These are phyloP conservation scores for Camelina neglecta DNA, from an alignment of 345 rosid genomes.

Conservation along the genomic window DNA sequence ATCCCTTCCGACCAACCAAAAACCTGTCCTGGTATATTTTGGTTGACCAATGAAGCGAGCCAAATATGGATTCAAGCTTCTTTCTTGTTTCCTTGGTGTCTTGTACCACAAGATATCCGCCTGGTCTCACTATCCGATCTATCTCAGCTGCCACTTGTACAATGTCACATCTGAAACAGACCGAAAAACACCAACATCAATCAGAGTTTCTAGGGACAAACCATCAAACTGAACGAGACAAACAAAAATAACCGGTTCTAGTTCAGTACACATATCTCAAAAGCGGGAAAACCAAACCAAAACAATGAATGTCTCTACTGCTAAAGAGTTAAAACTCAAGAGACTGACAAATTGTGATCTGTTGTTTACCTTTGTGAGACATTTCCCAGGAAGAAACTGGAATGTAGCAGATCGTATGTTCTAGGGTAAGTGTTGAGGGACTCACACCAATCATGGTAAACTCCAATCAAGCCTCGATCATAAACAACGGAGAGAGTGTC, in stretches of 20 bases:
- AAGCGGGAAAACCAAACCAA: neutral
- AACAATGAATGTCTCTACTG: neutral
- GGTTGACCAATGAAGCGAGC: constrained; percentile 74
- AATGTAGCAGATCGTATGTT: constrained; percentile 82
- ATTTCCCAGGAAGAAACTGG: constrained; percentile 66
- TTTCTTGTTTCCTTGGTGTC: constrained; percentile 62
- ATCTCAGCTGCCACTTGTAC: constrained; percentile 66
- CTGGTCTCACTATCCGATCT: constrained; percentile 82
- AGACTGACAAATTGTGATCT: neutral
- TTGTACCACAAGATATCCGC: constrained; percentile 77
- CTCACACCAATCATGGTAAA: constrained; percentile 94
- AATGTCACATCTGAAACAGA: constrained; percentile 61
- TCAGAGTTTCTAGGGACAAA: neutral
- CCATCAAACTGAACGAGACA: neutral
- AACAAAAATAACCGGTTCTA: no score
- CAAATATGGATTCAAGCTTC: constrained; percentile 58
- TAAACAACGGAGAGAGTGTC: constrained; percentile 72
- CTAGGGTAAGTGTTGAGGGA: constrained; percentile 84
- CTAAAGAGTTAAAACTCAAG: neutral
- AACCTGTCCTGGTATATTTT: constrained; percentile 62
- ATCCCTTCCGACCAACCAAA: constrained; percentile 72
- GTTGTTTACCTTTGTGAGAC: constrained; percentile 36
- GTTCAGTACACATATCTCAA: neutral
- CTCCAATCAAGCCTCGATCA: constrained; percentile 84
- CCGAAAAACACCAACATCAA: neutral